Conservation (phyloP, 352 stramenopile genomes). For the Lagenidium giganteum region DNA sequence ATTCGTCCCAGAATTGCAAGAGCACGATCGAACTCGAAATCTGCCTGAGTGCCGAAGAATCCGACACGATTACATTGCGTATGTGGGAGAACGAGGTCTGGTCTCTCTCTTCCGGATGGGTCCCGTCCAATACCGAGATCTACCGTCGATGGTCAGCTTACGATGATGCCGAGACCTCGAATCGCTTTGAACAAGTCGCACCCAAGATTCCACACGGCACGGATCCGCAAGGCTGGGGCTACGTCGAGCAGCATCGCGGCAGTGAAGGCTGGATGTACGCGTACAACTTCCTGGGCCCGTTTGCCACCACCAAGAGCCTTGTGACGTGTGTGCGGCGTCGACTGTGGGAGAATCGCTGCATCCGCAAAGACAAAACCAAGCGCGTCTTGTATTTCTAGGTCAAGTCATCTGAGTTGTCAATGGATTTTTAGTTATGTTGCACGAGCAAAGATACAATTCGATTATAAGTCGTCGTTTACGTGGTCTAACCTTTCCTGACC, state of each 20-base stretch:
- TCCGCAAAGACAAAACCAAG: too few species aligned
- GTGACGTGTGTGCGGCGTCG: conserved; percentile 44
- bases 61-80: conserved; percentile 44
- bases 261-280: conserved; percentile 71
- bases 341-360: conserved; percentile 73
- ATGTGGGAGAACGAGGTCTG: conserved; percentile 73
- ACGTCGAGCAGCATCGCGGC: conserved; percentile 59
- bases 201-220: conserved; percentile 41
- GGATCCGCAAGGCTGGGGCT: conserved; percentile 56
- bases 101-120: conserved; percentile 30
- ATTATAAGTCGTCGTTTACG: too few species aligned
- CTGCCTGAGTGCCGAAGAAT: conserved; percentile 42
- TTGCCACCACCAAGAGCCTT: conserved; percentile 21
- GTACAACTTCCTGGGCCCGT: conserved; percentile 57
- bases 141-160: conserved; percentile 51
- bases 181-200: conserved; percentile 63
- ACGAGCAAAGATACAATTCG: too few species aligned
- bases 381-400: too few species aligned
- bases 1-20: conserved; percentile 25
- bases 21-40: conserved; percentile 34
- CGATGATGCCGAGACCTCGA: conserved; percentile 49
- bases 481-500: too few species aligned
- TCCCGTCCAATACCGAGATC: conserved; percentile 41
- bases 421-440: too few species aligned
- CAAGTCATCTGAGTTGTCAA: too few species aligned